phyloP scores from a whole-genome alignment of 371 early-diverging fungal species.

The Conidiobolus incongruus region DNA sequence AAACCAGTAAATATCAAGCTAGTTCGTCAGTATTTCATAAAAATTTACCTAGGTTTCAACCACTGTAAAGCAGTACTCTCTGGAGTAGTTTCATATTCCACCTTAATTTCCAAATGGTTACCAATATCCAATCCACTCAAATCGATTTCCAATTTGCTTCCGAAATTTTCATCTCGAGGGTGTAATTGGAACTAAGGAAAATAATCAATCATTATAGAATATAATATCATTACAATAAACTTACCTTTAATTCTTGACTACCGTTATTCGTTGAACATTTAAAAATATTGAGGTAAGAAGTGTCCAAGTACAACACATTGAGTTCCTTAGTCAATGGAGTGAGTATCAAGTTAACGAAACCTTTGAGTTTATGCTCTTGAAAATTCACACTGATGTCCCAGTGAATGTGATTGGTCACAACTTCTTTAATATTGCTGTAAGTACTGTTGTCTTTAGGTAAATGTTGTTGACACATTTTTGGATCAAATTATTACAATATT shows the following conservation, averaged over 20 bases:
- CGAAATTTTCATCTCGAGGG: slow-evolving; percentile 35
- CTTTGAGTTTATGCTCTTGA: slow-evolving; percentile 32
- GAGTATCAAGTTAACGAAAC: slow-evolving; percentile 34
- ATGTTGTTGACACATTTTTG: too few relatives aligned
- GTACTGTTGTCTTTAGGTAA: slow-evolving; percentile 47
- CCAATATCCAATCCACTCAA: slow-evolving; percentile 19
- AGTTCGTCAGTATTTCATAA: too few relatives aligned
- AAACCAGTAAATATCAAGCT: slow-evolving; percentile 1
- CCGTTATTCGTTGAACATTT: slow-evolving; percentile 18
- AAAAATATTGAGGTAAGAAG: slow-evolving; percentile 32
- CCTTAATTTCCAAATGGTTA: slow-evolving; percentile 21
- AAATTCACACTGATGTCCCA: slow-evolving; percentile 59
- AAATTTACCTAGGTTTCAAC: slow-evolving; percentile 61
- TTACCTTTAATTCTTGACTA: slow-evolving; percentile 16
- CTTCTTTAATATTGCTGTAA: slow-evolving; percentile 51
- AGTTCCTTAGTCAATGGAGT: slow-evolving; percentile 21
- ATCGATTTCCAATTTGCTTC: slow-evolving; percentile 44
- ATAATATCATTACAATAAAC: neutral
- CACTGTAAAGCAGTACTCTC: slow-evolving; percentile 77
- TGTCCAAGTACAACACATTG: slow-evolving; percentile 50
- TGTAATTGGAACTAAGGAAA: slow-evolving; percentile 22
- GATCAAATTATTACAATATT: too few relatives aligned
- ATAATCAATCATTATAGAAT: neutral
- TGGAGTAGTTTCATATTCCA: slow-evolving; percentile 61
- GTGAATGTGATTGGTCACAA: slow-evolving; percentile 46